Conservation (phyloP, 805 yeast genomes). For the Metschnikowia peoriensis region DNA sequence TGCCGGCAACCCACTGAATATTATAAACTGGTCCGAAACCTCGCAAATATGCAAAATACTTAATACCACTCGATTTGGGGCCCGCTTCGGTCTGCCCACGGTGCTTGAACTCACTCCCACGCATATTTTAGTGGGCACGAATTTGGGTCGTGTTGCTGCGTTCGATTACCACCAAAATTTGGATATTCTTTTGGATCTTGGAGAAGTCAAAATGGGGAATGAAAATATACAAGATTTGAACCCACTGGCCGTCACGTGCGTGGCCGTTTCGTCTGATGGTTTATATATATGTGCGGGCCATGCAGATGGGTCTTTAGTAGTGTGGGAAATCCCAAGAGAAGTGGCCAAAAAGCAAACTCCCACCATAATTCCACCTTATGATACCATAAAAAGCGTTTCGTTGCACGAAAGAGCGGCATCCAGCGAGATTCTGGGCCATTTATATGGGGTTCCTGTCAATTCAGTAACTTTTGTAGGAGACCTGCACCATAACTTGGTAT, state of each 20-base stretch:
- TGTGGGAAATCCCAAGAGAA: conserved; percentile 56
- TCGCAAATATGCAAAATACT: conserved; percentile 19
- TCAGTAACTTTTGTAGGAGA: conserved; percentile 28
- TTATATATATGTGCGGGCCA: conserved; percentile 69
- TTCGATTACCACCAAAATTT: conserved; percentile 69
- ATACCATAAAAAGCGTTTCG: conserved; percentile 15
- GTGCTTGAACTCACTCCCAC: conserved; percentile 27
- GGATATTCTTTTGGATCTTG: conserved; percentile 34
- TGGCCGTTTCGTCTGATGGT: conserved; percentile 53
- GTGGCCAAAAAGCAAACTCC: background rate
- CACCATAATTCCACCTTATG: conserved; percentile 1
- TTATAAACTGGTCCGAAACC: conserved; percentile 28
- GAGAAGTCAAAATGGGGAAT: background rate
- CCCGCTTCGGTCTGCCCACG: conserved; percentile 24
- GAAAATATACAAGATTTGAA: background rate
- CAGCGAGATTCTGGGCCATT: conserved; percentile 30
- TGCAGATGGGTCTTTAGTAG: conserved; percentile 56
- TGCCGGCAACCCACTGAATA: background rate
- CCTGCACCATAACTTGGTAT: conserved; percentile 28
- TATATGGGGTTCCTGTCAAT: conserved; percentile 23
- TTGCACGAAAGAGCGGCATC: conserved; percentile 23
- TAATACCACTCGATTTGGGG: conserved; percentile 23
- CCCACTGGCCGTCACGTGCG: background rate
- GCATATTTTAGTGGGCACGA: conserved; percentile 65
- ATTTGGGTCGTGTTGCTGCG: conserved; percentile 59